Base-by-base conservation (phyloP, 495 filamentous ascomycete genomes). In the Podospora conica region DNA sequence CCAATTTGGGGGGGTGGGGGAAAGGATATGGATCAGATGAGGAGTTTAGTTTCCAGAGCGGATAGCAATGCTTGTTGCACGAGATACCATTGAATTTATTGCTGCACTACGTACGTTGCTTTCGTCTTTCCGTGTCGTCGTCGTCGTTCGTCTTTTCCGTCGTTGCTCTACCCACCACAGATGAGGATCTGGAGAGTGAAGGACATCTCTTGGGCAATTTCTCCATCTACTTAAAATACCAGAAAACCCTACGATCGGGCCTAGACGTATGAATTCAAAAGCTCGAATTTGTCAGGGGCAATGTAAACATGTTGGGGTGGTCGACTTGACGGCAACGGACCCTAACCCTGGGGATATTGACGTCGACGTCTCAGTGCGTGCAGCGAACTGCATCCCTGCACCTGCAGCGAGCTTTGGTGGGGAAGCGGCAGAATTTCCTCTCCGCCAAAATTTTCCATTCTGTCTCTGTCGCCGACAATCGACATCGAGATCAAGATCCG, bases 371-470 rank as follows among this genome's bases (percentile, higher is more conserved):
- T 48, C 15, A n/a, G n/a, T n/a, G n/a, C n/a, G n/a, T n/a, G n/a
- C n/a, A n/a, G n/a, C n/a, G 15, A 48, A 8, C 40, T 48, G 40
- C 40, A 48, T 48, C 40, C 40, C 40, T 48, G 18, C 40, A 18
- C 3, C 40, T 29, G 21, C 22, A 20, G 23, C 23, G n/a, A 40
- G 27, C 20, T 11, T 11, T 48, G 59, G 59, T 61, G 59, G 61
- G 61, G 23, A 24, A 55, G 48, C 64, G 74, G 74, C 74, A 76
- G 74, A 74, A 76, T 74, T 31, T 62, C 57, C 67, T 73, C 69
- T 71, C 74, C 74, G 74, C 74, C 74, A 76, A 76, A 76, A 76
- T 67, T 71, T 76, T 68, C 63, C 68, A 18, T 40, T 21, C 55
- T 48, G 60, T n/a, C 60, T 53, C 18, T 48, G 33, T 48, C 40